phyloP scores from a whole-genome alignment of 192 early-diverging fungal species.

The Coemansia sp. region DNA sequence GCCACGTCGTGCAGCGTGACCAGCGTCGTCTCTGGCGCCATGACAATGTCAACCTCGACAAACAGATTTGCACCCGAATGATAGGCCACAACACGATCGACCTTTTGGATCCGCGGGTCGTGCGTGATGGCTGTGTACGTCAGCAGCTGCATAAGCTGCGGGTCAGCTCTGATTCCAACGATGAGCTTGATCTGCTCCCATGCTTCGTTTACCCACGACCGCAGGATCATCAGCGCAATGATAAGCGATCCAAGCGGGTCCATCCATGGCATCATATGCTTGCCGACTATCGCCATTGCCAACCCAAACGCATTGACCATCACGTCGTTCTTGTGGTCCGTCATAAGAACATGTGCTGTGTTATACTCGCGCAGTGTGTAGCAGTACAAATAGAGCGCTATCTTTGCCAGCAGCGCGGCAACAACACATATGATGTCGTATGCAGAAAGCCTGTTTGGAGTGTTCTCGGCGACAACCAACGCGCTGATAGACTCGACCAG shows the following conservation, averaged over 20 bases:
- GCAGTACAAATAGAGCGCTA: conserved; percentile 71
- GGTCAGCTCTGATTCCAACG: conserved; percentile 79
- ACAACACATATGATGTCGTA: conserved; percentile 59
- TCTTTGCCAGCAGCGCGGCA: conserved; percentile 62
- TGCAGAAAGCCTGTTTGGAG: conserved; percentile 47
- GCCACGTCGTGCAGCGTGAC: conserved; percentile 89
- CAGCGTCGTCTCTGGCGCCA: conserved; percentile 80
- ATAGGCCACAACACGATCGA: conserved; percentile 84
- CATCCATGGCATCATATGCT: conserved; percentile 64
- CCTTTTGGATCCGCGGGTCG: conserved; percentile 63
- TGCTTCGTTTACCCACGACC: conserved; percentile 66
- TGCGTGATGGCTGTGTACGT: conserved; percentile 87
- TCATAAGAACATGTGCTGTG: conserved; percentile 62
- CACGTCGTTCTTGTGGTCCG: conserved; percentile 77
- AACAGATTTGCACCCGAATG: conserved; percentile 84
- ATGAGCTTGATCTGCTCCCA: conserved; percentile 76
- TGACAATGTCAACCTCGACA: conserved; percentile 96
- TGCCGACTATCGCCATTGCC: conserved; percentile 62
- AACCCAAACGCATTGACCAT: conserved; percentile 72
- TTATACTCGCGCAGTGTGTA: conserved; percentile 57
- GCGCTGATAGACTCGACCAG: conserved; percentile 68
- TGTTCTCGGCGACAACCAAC: conserved; percentile 48
- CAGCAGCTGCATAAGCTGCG: conserved; percentile 72
- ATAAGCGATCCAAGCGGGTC: conserved; percentile 71
- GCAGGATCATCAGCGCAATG: conserved; percentile 67